Conservation (phyloP, 2,329 filamentous ascomycete species). For the Xylariaceae sp. region DNA sequence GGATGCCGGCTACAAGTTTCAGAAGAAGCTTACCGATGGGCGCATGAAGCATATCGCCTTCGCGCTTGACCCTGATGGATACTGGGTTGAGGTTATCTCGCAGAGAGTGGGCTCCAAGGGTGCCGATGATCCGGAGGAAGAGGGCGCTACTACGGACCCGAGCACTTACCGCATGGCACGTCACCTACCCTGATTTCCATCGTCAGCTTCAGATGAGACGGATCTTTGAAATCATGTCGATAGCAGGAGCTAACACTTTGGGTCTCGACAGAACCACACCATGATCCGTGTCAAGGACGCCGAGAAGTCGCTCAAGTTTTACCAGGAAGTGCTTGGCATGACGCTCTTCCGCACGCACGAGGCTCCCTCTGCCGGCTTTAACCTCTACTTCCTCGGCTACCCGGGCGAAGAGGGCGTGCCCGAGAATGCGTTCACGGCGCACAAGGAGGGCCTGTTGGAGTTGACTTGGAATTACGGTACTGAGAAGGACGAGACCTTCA, state of each 20-base stretch:
- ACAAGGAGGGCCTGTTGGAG: slow-evolving; percentile 80
- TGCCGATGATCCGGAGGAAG: slow-evolving; percentile 63
- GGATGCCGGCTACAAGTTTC: slow-evolving; percentile 85
- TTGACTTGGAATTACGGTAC: slow-evolving; percentile 81
- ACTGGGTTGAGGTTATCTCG: slow-evolving; percentile 80
- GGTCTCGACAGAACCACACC: slow-evolving; percentile 62
- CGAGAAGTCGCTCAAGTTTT: slow-evolving; percentile 69
- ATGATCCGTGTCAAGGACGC: slow-evolving; percentile 91
- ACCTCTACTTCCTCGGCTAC: slow-evolving; percentile 90
- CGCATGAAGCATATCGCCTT: slow-evolving; percentile 87
- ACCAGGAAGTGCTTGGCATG: slow-evolving; percentile 88
- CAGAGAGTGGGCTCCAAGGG: slow-evolving; percentile 48
- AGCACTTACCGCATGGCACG: slow-evolving; percentile 65
- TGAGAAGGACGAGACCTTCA: slow-evolving; percentile 77
- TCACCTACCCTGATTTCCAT: not conserved
- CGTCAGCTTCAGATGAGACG: not conserved
- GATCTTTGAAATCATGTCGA: not conserved
- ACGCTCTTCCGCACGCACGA: slow-evolving; percentile 67
- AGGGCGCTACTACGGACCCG: slow-evolving; percentile 65
- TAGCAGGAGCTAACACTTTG: slow-evolving; percentile 2
- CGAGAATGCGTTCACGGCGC: slow-evolving; percentile 51
- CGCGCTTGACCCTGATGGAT: slow-evolving; percentile 78
- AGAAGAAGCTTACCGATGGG: slow-evolving; percentile 90
- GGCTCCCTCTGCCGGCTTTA: slow-evolving; percentile 67
- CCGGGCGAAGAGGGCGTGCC: slow-evolving; percentile 49